Evolutionary conservation across 305 asterid genomes (phyloP).

Genomic region (Withania somnifera): DNA sequence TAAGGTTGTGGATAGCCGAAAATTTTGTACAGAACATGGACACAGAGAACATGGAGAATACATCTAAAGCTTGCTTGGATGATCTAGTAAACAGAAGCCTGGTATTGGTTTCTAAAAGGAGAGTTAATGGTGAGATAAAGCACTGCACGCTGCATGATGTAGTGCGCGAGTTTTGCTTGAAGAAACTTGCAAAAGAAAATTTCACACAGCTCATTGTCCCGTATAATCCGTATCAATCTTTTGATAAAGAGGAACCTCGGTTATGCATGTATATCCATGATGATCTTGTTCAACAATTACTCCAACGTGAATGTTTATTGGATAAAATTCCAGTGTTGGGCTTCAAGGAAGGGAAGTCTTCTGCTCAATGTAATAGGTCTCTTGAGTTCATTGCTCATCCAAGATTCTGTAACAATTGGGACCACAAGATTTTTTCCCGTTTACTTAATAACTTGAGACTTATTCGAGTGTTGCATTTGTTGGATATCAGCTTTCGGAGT

Average conservation of each 20-base stretch:
- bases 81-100: slow-evolving; percentile 6
- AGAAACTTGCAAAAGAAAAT: neutral
- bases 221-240: neutral
- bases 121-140: neutral
- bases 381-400: neutral
- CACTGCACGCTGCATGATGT: neutral
- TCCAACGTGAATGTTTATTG: neutral
- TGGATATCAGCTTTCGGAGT: neutral
- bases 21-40: neutral
- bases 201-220: neutral
- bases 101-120: neutral
- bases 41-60: neutral
- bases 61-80: neutral
- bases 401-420: neutral
- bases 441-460: neutral
- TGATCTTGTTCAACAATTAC: neutral
- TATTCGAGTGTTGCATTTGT: slow-evolving; percentile 7
- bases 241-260: neutral
- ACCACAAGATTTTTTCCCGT: neutral
- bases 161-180: neutral
- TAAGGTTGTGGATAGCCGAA: slow-evolving; percentile 11
- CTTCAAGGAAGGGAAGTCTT: neutral
- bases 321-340: neutral
- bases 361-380: neutral
- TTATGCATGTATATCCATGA: neutral